Evolutionary conservation across 257 asterid species (phyloP), one percentile per base, ranked within the genome.

Genomic region (Salvia splendens): DNA sequence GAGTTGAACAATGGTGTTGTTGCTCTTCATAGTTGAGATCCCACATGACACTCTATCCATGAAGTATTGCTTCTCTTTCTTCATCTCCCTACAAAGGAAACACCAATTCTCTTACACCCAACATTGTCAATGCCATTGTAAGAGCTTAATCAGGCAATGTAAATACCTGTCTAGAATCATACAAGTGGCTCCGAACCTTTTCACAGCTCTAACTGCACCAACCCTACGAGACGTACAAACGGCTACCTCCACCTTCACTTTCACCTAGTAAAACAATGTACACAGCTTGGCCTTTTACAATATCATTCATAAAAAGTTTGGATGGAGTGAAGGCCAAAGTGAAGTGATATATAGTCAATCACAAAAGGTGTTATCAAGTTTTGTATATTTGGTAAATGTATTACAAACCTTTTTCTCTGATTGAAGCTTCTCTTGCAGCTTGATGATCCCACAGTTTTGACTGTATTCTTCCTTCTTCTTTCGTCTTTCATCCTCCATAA

Each of bases 21-120:
- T 66, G 54, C 85, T 77, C 73, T 82, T 85, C 71, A 89, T 63
- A 17, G 72, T 72, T 45, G 90, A 86, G 65, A 89, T 81, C 33
- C 87, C 83, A 67, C 96, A 89, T 0, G 83, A 64, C 9, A 89
- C 75, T 75, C 80, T 80, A 48, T 87, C 89, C 79, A 83, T 12
- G 12, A 83, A 86, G 79, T 80, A 85, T 64, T 64, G 82, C 69
- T 80, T 83, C 41, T 89, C 89, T 60, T 83, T 89, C 81, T 89
- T 89, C 90, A 87, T 83, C 80, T 77, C 87, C 85, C 95, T 87
- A 78, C 43, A 65, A 43, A 15, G 40, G 4, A 3, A 47, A 1
- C 41, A 24, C 30, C 30, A 2, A 24, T 24, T 24, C 30, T 24
- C 30, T 24, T 24, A 24, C 30, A 24, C 1, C 30, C 30, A 24